Evolutionary conservation across 306 rosid species (phyloP).

Genomic region (Datisca glomerata): DNA sequence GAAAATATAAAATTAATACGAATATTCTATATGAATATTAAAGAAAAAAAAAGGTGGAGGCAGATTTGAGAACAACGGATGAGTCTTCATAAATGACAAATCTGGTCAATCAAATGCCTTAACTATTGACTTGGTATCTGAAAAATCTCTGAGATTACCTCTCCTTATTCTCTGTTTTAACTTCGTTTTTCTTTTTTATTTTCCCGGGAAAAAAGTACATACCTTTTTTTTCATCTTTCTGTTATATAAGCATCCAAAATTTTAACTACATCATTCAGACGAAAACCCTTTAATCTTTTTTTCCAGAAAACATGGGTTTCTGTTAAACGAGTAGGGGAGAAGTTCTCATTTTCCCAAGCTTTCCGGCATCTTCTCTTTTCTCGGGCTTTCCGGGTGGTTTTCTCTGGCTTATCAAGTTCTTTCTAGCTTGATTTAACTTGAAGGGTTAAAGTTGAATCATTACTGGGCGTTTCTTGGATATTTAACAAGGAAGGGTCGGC

Average conservation of each 20-base stretch:
- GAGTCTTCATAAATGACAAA: too few relatives aligned
- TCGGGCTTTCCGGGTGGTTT: not conserved
- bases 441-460: not conserved
- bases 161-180: not conserved
- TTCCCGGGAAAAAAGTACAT: not conserved
- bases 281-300: too few relatives aligned
- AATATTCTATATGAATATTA: too few relatives aligned
- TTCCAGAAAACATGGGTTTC: not conserved
- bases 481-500: too few relatives aligned
- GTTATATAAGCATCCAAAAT: too few relatives aligned
- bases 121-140: too few relatives aligned
- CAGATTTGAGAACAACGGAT: too few relatives aligned
- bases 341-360: not conserved
- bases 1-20: too few relatives aligned
- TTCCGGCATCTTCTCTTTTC: not conserved
- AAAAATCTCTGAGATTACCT: too few relatives aligned
- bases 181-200: not conserved
- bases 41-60: too few relatives aligned
- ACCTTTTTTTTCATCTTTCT: not conserved
- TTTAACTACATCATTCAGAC: not conserved
- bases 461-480: not conserved
- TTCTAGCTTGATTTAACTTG: not conserved
- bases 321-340: too few relatives aligned
- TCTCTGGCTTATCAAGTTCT: not conserved
- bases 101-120: too few relatives aligned